phyloP scores from a whole-genome alignment of 1,284 basidiomycete genomes.

The Pascua sp. region DNA sequence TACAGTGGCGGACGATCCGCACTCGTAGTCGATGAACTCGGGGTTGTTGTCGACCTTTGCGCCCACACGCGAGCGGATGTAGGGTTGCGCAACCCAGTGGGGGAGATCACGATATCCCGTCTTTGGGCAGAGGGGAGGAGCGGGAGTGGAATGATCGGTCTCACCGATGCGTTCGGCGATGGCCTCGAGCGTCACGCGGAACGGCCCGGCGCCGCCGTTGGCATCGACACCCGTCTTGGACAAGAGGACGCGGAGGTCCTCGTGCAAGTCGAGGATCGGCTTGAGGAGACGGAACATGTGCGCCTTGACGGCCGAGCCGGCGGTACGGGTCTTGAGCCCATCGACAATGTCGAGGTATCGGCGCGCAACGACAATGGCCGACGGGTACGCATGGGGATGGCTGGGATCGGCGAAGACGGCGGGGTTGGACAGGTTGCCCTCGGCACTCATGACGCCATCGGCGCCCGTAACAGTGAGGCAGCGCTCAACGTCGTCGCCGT shows the following conservation, averaged over 20 bases:
- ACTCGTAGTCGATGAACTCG: slow-evolving; percentile 11
- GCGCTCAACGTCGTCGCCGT: slow-evolving; percentile 67
- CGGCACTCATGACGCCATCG: slow-evolving; percentile 92
- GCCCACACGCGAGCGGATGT: slow-evolving; percentile 57
- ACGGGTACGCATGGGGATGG: slow-evolving; percentile 57
- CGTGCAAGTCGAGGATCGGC: slow-evolving; percentile 66
- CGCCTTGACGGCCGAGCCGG: slow-evolving; percentile 74
- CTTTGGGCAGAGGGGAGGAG: slow-evolving; percentile 31
- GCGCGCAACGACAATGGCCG: slow-evolving; percentile 64
- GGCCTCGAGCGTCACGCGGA: slow-evolving; percentile 60
- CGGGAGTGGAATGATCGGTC: slow-evolving; percentile 25
- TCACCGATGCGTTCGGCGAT: slow-evolving; percentile 57
- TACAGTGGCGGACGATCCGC: neutral
- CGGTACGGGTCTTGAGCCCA: slow-evolving; percentile 67
- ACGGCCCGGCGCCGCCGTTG: slow-evolving; percentile 39
- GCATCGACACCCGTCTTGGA: slow-evolving; percentile 35
- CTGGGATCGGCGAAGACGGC: slow-evolving; percentile 63
- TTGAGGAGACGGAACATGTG: slow-evolving; percentile 91
- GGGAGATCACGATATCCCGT: slow-evolving; percentile 59
- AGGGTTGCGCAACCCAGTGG: slow-evolving; percentile 81
- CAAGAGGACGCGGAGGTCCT: slow-evolving; percentile 66
- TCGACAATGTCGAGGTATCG: slow-evolving; percentile 84
- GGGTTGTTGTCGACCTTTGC: slow-evolving; percentile 23
- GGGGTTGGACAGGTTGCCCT: slow-evolving; percentile 92
- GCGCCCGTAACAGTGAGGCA: slow-evolving; percentile 79